Percentiles rank a stretch among this genome's conserved stretches.
phyloP scores from a whole-genome alignment of 495 filamentous ascomycete species.

The Hypoxylon fuscum region DNA sequence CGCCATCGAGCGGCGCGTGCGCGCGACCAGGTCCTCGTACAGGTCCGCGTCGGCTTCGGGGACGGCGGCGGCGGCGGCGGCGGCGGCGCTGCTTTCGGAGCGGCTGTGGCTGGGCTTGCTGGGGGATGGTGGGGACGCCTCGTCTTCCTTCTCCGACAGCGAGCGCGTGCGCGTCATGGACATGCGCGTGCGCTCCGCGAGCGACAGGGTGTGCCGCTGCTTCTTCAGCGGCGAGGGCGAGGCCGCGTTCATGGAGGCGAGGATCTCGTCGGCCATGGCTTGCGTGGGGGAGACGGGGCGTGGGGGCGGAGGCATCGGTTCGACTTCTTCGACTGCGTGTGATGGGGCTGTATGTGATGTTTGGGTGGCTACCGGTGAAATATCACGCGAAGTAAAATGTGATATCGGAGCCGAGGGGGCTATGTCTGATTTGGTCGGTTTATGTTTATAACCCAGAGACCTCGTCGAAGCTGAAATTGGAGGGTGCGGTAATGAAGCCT shows the following conservation, averaged over 20 bases:
- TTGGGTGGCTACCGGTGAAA: slow-evolving; percentile 38
- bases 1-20: slow-evolving; percentile 86
- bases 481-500: neutral
- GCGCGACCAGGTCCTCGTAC: slow-evolving; percentile 67
- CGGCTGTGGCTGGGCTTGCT: slow-evolving; percentile 25
- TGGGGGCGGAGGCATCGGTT: slow-evolving; percentile 48
- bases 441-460: neutral
- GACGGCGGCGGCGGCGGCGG: slow-evolving; percentile 25
- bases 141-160: slow-evolving; percentile 43
- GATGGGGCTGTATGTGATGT: slow-evolving; percentile 25
- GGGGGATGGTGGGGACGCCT: slow-evolving; percentile 39
- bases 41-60: slow-evolving; percentile 42
- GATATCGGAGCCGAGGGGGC: slow-evolving; percentile 13
- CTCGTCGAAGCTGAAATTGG: neutral
- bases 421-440: neutral
- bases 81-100: slow-evolving; percentile 5
- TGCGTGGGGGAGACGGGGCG: slow-evolving; percentile 54
- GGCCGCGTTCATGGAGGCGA: slow-evolving; percentile 61
- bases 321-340: slow-evolving; percentile 1
- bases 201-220: slow-evolving; percentile 60
- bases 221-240: slow-evolving; percentile 65
- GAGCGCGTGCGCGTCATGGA: slow-evolving; percentile 57
- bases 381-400: slow-evolving; percentile 14
- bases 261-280: slow-evolving; percentile 62
- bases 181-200: slow-evolving; percentile 61